Conservation (phyloP, 2,329 filamentous ascomycete species). For the Fusarium sp. region DNA sequence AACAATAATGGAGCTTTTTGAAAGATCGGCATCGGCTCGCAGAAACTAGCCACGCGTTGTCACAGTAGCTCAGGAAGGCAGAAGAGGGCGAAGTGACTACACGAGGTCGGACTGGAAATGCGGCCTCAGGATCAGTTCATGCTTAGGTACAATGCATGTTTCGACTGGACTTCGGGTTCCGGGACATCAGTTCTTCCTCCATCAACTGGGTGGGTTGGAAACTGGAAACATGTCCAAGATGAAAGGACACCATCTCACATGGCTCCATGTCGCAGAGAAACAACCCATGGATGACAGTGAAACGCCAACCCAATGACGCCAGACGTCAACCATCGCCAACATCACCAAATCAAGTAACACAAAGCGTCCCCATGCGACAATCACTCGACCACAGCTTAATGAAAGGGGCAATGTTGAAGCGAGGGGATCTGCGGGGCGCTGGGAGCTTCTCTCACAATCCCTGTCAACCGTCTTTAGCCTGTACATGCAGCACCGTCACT, state of each 20-base stretch:
- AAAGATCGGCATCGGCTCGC: background rate
- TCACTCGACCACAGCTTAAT: background rate
- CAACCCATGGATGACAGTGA: background rate
- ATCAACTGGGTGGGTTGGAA: background rate
- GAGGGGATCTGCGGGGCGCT: background rate
- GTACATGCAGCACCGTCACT: background rate
- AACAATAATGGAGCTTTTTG: background rate
- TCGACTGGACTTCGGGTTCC: too few species aligned
- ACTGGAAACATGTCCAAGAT: background rate
- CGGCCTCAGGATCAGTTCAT: too few species aligned
- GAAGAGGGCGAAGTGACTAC: background rate
- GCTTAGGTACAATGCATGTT: too few species aligned
- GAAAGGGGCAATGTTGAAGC: background rate
- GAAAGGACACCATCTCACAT: background rate
- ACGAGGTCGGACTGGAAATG: too few species aligned
- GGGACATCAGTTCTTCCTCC: too few species aligned
- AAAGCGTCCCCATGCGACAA: background rate
- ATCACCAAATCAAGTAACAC: background rate
- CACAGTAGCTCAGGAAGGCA: background rate
- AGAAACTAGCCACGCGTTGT: background rate
- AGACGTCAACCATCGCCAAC: background rate
- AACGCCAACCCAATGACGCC: background rate
- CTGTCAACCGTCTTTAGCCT: background rate
- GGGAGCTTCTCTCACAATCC: background rate
- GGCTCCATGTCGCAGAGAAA: conserved; percentile 8